phyloP scores from a whole-genome alignment of 257 asterid genomes.

The Thymus mandschuricus region DNA sequence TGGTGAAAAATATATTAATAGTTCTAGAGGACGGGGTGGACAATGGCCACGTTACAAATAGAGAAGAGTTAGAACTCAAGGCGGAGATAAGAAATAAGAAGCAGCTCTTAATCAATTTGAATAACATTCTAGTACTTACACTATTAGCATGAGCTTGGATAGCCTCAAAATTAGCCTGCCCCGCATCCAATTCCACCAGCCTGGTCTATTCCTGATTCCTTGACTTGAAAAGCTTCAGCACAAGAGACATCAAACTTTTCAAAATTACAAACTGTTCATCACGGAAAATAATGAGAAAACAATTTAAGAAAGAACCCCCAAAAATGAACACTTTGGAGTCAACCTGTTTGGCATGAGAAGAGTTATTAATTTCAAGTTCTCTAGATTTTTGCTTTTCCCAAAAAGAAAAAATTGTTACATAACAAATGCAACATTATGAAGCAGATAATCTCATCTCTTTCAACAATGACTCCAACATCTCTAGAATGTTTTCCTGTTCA shows the following conservation, averaged over 20 bases:
- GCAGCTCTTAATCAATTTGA: neutral
- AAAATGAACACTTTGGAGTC: neutral
- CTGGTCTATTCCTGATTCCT: constrained; percentile 86
- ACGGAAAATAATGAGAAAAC: neutral
- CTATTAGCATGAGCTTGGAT: constrained; percentile 79
- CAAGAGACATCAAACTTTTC: constrained; percentile 13
- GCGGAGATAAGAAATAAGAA: neutral
- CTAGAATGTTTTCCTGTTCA: constrained; percentile 32
- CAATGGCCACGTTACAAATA: neutral
- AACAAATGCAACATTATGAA: neutral
- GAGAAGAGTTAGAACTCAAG: neutral
- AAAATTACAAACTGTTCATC: neutral
- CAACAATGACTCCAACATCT: constrained; percentile 43
- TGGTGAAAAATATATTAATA: neutral
- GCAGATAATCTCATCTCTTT: constrained; percentile 53
- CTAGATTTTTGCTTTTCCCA: too few species aligned
- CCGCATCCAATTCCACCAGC: constrained; percentile 74
- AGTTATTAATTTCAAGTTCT: constrained; percentile 55
- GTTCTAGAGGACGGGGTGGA: neutral
- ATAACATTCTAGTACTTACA: constrained; percentile 47
- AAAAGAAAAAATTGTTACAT: too few species aligned
- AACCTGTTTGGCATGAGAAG: constrained; percentile 63
- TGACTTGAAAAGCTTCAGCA: constrained; percentile 73
- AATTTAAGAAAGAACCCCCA: too few species aligned
- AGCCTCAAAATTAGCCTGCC: constrained; percentile 77